Evolutionary conservation across 2,329 filamentous ascomycete species (phyloP).

Genomic region (Beauveria rudraprayagi): DNA sequence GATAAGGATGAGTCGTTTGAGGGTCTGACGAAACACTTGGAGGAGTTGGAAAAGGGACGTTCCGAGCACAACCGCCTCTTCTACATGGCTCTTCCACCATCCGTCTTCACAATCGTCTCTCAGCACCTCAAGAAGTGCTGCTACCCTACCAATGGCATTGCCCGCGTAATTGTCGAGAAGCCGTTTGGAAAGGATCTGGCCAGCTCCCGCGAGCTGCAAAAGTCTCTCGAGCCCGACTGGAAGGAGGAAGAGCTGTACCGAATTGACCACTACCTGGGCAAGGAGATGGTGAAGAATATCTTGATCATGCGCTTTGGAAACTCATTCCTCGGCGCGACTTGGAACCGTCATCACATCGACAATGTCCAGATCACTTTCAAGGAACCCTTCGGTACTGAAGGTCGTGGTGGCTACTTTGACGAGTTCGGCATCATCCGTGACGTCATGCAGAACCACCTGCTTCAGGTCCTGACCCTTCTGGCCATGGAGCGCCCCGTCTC

Average conservation of each 20-base stretch:
- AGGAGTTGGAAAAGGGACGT: conserved; percentile 73
- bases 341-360: conserved; percentile 99
- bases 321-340: conserved; percentile 96
- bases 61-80: conserved; percentile 87
- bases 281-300: conserved; percentile 99
- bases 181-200: conserved; percentile 95
- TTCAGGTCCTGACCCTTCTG: conserved; percentile 91
- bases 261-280: conserved; percentile 98
- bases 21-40: conserved; percentile 74
- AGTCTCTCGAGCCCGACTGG: conserved; percentile 94
- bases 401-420: conserved; percentile 96
- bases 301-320: conserved; percentile 96
- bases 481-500: conserved; percentile 98
- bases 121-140: conserved; percentile 96
- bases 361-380: conserved; percentile 99
- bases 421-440: conserved; percentile 99
- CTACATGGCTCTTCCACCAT: conserved; percentile 98
- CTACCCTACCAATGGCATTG: conserved; percentile 85
- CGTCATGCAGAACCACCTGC: conserved; percentile 99
- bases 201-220: conserved; percentile 90
- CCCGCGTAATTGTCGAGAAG: conserved; percentile 97
- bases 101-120: conserved; percentile 95
- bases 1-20: conserved; percentile 94
- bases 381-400: conserved; percentile 97
- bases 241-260: conserved; percentile 98